Conservation (phyloP, 225 moss, liverwort and hornwort genomes). For the Sphagnum contortum region DNA sequence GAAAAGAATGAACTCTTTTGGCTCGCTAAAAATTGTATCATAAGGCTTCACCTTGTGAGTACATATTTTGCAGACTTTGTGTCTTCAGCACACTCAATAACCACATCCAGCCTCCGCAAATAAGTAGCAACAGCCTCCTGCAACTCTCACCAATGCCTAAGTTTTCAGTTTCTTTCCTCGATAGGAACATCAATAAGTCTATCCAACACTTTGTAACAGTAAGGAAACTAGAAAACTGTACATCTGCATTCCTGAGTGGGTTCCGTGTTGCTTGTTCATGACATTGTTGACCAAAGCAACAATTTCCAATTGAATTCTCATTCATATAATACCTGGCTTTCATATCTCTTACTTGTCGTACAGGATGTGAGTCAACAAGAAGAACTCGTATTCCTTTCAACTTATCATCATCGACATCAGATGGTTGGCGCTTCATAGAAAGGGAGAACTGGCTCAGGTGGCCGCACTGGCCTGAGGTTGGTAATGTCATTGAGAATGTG, state of each 20-base stretch:
- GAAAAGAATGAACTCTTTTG: too few relatives aligned
- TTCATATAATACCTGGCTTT: conserved; percentile 30
- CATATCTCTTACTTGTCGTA: conserved; percentile 48
- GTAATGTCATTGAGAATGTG: conserved; percentile 41
- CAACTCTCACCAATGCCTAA: conserved; percentile 3
- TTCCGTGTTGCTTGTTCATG: too few relatives aligned
- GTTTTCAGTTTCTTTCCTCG: background rate
- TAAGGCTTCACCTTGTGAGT: conserved; percentile 33
- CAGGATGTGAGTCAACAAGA: conserved; percentile 68
- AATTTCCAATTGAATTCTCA: conserved; percentile 12
- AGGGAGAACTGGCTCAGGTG: too few relatives aligned
- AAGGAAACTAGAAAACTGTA: too few relatives aligned
- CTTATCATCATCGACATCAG: conserved; percentile 51
- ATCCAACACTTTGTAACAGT: background rate
- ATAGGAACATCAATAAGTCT: background rate
- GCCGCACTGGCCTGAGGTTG: too few relatives aligned
- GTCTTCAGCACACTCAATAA: conserved; percentile 41
- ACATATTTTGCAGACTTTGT: conserved; percentile 31
- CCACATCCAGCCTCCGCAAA: conserved; percentile 70
- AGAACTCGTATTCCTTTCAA: conserved; percentile 57
- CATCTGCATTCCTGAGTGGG: too few relatives aligned
- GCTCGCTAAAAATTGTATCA: too few relatives aligned
- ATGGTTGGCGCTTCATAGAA: conserved; percentile 16
- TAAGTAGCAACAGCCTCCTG: conserved; percentile 91
- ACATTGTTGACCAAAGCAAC: background rate